These are phyloP conservation scores for Bryoglossum gracile DNA, from an alignment of 495 filamentous ascomycete species.

Conservation along the genomic window DNA sequence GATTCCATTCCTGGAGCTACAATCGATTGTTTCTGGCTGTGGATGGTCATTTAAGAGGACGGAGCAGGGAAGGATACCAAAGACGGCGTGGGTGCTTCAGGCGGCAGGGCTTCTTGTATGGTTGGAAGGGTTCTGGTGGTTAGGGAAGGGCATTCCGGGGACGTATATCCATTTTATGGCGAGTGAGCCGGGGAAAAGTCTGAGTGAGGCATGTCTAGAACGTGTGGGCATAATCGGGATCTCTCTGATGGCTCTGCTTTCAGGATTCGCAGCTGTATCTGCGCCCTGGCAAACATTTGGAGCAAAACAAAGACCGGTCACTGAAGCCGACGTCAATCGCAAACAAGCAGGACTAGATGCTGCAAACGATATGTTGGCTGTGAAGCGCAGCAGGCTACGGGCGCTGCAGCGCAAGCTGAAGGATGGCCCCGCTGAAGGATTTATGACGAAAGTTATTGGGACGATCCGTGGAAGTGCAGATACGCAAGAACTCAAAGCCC, in stretches of 20 bases:
- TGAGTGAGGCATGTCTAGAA: conserved; percentile 69
- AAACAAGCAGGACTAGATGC: conserved; percentile 69
- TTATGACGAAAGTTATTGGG: conserved; percentile 61
- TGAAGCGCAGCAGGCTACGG: conserved; percentile 60
- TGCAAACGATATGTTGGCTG: conserved; percentile 63
- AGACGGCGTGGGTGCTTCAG: conserved; percentile 53
- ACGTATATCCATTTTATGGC: conserved; percentile 28
- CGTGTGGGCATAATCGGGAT: conserved; percentile 75
- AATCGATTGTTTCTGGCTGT: conserved; percentile 52
- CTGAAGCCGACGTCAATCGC: conserved; percentile 60
- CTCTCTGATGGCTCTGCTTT: conserved; percentile 71
- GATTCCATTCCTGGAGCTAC: conserved; percentile 65
- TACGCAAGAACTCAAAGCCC: conserved; percentile 52
- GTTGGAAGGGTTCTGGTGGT: conserved; percentile 66
- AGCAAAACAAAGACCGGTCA: conserved; percentile 50
- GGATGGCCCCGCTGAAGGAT: conserved; percentile 43
- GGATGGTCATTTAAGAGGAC: conserved; percentile 49
- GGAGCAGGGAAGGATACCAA: conserved; percentile 38
- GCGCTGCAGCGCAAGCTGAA: conserved; percentile 57
- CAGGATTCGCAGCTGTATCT: conserved; percentile 75
- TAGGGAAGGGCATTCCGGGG: conserved; percentile 58
- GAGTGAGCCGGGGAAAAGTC: conserved; percentile 32
- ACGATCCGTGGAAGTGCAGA: conserved; percentile 55
- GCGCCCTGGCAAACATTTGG: conserved; percentile 76
- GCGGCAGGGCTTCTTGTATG: conserved; percentile 49